phyloP scores from a whole-genome alignment of 73 alveolate genomes.

The Paramecium sexaurelia region DNA sequence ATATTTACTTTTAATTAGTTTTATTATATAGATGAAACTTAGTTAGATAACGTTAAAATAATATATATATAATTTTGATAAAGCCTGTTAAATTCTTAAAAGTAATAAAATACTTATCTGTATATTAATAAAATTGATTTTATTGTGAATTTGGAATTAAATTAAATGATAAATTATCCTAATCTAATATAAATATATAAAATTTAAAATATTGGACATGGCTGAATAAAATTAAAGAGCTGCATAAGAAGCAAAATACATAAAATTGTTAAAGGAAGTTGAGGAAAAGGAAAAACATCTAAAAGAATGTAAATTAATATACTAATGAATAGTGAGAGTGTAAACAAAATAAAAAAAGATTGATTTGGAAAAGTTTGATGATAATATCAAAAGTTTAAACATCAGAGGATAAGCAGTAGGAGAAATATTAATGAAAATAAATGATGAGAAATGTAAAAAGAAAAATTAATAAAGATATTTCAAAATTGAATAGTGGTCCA shows the following conservation, averaged over 20 bases:
- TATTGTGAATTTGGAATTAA: background rate
- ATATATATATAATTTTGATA: too few species aligned
- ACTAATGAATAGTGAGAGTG: slow-evolving; percentile 66
- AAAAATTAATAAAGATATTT: slow-evolving; percentile 73
- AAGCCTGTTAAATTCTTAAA: too few species aligned
- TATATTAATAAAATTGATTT: too few species aligned
- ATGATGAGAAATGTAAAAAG: slow-evolving; percentile 79
- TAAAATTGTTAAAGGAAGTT: background rate
- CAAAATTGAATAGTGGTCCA: slow-evolving; percentile 97
- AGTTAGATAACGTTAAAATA: too few species aligned
- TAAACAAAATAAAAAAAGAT: slow-evolving; percentile 68
- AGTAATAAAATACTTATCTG: too few species aligned
- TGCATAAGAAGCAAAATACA: background rate
- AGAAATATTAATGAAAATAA: slow-evolving; percentile 90
- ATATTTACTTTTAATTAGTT: too few species aligned
- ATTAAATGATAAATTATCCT: background rate
- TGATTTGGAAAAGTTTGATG: slow-evolving; percentile 89
- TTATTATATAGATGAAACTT: too few species aligned
- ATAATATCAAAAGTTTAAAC: slow-evolving; percentile 89
- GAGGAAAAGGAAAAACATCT: slow-evolving; percentile 21
- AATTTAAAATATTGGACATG: slow-evolving; percentile 1
- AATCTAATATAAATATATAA: slow-evolving; percentile 4
- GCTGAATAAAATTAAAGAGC: background rate
- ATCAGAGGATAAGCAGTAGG: slow-evolving; percentile 97
- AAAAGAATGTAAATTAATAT: background rate